Conservation (phyloP, 2,329 filamentous ascomycete genomes). For the Calonectria hongkongensis region DNA sequence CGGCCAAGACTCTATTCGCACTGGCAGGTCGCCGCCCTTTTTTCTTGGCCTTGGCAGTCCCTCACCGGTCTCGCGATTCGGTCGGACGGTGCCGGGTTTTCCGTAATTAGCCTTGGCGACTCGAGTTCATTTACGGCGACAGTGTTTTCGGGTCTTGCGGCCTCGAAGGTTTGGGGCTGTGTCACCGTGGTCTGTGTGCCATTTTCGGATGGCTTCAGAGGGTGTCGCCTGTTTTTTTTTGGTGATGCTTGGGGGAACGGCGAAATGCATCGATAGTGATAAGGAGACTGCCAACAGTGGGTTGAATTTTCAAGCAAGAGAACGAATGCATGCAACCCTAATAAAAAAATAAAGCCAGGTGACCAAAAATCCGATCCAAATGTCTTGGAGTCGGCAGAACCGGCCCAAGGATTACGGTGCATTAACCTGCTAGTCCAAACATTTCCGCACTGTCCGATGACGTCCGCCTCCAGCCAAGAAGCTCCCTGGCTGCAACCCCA, state of each 20-base stretch:
- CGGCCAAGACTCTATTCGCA: constrained; percentile 25
- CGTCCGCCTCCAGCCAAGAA: constrained; percentile 44
- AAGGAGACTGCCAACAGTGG: constrained; percentile 7
- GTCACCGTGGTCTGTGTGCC: constrained; percentile 23
- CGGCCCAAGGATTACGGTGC: constrained; percentile 22
- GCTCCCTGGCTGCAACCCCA: constrained; percentile 47
- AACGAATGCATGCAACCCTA: constrained; percentile 10
- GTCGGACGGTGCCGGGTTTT: constrained; percentile 22
- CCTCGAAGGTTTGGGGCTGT: constrained; percentile 29
- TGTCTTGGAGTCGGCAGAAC: constrained; percentile 19
- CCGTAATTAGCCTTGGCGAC: constrained; percentile 35
- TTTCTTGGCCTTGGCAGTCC: constrained; percentile 11
- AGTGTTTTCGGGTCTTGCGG: constrained; percentile 14
- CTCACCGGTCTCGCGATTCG: constrained; percentile 1
- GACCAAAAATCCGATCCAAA: constrained; percentile 2
- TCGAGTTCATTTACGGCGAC: constrained; percentile 12
- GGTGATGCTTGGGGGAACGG: not conserved
- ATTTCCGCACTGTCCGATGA: constrained; percentile 35
- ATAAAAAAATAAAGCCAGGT: constrained; percentile 16
- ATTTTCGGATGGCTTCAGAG: not conserved
- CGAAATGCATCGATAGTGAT: no score
- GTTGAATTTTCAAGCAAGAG: constrained; percentile 12
- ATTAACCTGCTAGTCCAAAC: constrained; percentile 4
- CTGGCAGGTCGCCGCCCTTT: constrained; percentile 5
- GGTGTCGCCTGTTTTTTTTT: not conserved